A percentile compares a stretch with the other conserved stretches of the same genome.
Evolutionary conservation across 208 protist species (phyloP).

Genomic region (Herpetomonas samuelpessoai): DNA sequence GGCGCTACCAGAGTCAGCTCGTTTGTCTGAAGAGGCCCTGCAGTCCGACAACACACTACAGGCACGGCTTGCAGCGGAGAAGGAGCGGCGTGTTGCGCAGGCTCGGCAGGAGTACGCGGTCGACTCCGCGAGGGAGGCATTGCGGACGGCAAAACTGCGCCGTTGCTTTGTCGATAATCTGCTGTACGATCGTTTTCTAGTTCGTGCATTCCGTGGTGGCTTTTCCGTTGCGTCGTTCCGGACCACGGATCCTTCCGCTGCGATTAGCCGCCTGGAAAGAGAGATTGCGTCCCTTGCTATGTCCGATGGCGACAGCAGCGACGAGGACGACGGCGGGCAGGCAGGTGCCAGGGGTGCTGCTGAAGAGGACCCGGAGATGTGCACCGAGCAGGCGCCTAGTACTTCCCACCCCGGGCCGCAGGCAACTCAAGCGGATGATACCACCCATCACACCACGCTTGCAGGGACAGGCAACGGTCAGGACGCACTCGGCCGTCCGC

Average conservation of each 20-base stretch:
- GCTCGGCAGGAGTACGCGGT: slow-evolving; percentile 74
- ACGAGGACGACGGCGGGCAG: slow-evolving; percentile 15
- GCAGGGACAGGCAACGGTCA: not conserved
- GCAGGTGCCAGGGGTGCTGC: not conserved
- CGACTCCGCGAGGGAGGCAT: slow-evolving; percentile 70
- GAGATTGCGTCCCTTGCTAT: slow-evolving; percentile 67
- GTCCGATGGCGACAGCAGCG: slow-evolving; percentile 23
- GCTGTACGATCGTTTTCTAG: slow-evolving; percentile 88
- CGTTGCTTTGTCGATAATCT: slow-evolving; percentile 87
- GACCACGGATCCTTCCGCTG: slow-evolving; percentile 54
- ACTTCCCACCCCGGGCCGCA: slow-evolving; percentile 4
- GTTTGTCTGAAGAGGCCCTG: slow-evolving; percentile 62
- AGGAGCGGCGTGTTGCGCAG: slow-evolving; percentile 60
- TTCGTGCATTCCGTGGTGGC: slow-evolving; percentile 70
- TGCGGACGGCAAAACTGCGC: slow-evolving; percentile 89
- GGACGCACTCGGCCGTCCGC: not conserved
- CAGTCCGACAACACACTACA: slow-evolving; percentile 87
- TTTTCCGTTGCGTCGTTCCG: slow-evolving; percentile 90
- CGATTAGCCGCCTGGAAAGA: slow-evolving; percentile 38
- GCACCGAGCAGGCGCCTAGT: not conserved
- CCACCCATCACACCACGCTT: no score
- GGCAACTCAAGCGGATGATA: slow-evolving; percentile 7
- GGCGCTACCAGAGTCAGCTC: slow-evolving; percentile 30
- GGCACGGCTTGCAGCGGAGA: slow-evolving; percentile 64
- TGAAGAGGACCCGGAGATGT: slow-evolving; percentile 7